Evolutionary conservation across 1,284 basidiomycete genomes (phyloP).

Genomic region (Ustilago trichophora): DNA sequence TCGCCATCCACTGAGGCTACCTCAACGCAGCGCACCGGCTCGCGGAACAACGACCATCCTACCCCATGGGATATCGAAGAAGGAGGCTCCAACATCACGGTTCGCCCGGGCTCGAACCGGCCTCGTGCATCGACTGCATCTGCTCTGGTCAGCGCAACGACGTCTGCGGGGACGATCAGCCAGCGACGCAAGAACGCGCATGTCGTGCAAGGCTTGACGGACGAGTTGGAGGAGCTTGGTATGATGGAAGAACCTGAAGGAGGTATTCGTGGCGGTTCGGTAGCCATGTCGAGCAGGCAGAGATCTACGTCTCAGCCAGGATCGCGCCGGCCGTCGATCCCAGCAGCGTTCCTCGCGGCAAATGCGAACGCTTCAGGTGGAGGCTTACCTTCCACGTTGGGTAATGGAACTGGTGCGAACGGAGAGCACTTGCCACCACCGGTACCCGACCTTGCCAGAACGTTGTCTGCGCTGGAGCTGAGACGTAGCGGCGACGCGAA

Average conservation of each 20-base stretch:
- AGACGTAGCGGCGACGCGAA: too few relatives aligned
- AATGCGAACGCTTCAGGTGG: conserved; percentile 11
- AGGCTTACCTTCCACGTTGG: background rate
- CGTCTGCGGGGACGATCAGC: conserved; percentile 44
- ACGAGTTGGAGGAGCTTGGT: conserved; percentile 5
- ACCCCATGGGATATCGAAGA: conserved; percentile 25
- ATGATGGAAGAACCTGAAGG: conserved; percentile 1
- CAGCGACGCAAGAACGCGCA: conserved; percentile 37
- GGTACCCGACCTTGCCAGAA: conserved; percentile 46
- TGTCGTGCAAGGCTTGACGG: background rate
- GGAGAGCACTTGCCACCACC: conserved; percentile 30
- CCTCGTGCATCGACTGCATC: conserved; percentile 32
- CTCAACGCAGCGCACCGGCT: conserved; percentile 1
- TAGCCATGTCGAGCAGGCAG: conserved; percentile 24
- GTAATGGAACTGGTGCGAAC: background rate
- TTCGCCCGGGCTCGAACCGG: conserved; percentile 14
- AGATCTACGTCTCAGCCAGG: conserved; percentile 51
- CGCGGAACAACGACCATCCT: conserved; percentile 12
- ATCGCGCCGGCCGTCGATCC: conserved; percentile 47
- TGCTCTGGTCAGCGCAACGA: conserved; percentile 33
- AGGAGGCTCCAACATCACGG: conserved; percentile 2
- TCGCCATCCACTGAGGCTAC: conserved; percentile 2
- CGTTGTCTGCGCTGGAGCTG: conserved; percentile 40
- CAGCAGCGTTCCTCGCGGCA: conserved; percentile 36
- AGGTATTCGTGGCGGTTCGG: background rate